phyloP scores from a whole-genome alignment of 2,329 filamentous ascomycete genomes.

The Talaromyces pinophilus region DNA sequence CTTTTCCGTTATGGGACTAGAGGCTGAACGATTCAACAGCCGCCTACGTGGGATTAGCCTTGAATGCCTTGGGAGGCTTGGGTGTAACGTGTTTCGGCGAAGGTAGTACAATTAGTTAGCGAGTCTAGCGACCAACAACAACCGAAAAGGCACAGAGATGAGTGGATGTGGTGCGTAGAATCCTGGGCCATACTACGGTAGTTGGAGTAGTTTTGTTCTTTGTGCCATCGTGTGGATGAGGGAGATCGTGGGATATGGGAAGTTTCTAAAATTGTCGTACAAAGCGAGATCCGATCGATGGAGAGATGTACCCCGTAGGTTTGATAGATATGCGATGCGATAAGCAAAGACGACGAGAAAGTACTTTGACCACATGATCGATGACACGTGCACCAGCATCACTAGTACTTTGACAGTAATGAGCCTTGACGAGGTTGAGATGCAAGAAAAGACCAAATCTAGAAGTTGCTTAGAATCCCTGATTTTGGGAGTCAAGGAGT shows the following conservation, averaged over 20 bases:
- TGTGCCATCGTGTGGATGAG: neutral
- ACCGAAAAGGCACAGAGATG: neutral
- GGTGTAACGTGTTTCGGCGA: neutral
- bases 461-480: neutral
- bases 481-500: neutral
- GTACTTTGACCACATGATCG: neutral
- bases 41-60: neutral
- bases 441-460: neutral
- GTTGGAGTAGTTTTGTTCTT: neutral
- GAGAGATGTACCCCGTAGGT: neutral
- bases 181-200: neutral
- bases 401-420: neutral
- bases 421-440: neutral
- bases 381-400: neutral
- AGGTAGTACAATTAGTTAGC: neutral
- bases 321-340: neutral
- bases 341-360: neutral
- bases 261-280: constrained; percentile 1
- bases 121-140: neutral
- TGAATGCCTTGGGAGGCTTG: neutral
- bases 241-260: neutral
- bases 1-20: constrained; percentile 4
- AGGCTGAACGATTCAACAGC: constrained; percentile 3
- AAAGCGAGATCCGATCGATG: neutral
- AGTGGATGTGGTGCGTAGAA: neutral